These are phyloP conservation scores for Calocera cornea DNA, from an alignment of 768 basidiomycete genomes.

Conservation along the genomic window DNA sequence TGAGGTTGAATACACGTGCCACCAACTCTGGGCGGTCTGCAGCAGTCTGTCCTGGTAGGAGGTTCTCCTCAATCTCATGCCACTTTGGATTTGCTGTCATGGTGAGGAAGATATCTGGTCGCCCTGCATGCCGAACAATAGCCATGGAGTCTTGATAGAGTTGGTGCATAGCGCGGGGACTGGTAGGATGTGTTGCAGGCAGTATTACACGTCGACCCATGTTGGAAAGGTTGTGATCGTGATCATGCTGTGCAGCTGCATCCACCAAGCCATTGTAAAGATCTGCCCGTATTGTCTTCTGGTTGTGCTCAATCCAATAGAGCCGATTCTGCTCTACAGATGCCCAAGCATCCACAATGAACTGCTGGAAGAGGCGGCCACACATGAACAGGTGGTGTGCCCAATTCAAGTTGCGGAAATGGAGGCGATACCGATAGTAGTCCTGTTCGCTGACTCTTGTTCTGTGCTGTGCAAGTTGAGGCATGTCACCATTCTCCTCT, in stretches of 20 bases:
- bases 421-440: slow-evolving; percentile 5
- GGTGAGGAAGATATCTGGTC: slow-evolving; percentile 13
- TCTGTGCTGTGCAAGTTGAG: not conserved
- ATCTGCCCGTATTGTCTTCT: slow-evolving; percentile 1
- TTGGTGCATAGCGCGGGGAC: slow-evolving; percentile 12
- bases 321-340: not conserved
- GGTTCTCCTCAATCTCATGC: slow-evolving; percentile 11
- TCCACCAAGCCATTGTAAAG: slow-evolving; percentile 4
- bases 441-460: not conserved
- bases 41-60: slow-evolving; percentile 12
- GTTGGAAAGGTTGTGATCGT: not conserved
- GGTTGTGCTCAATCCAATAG: not conserved
- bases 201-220: slow-evolving; percentile 10
- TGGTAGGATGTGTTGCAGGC: slow-evolving; percentile 11
- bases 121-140: slow-evolving; percentile 12
- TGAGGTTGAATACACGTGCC: slow-evolving; percentile 32
- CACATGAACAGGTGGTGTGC: not conserved
- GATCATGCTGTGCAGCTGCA: slow-evolving; percentile 3
- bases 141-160: slow-evolving; percentile 17
- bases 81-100: slow-evolving; percentile 15
- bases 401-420: not conserved
- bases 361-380: slow-evolving; percentile 2
- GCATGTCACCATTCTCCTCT: not conserved
- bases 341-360: slow-evolving; percentile 8
- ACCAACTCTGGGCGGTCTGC: slow-evolving; percentile 34